Base-by-base conservation (phyloP, 495 filamentous ascomycete genomes). In the Talaromyces liani region DNA sequence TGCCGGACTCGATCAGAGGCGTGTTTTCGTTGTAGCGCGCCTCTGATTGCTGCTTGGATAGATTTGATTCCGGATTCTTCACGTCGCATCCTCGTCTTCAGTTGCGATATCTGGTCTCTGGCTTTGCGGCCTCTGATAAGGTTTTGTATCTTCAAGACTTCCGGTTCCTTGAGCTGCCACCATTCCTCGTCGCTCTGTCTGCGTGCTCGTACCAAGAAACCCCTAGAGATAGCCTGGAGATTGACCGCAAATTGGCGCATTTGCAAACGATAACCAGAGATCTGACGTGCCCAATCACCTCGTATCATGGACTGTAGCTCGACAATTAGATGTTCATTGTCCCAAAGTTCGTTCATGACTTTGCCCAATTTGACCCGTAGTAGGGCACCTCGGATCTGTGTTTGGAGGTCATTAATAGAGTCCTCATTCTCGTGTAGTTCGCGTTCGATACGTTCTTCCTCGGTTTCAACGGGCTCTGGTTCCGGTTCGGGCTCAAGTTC, bases 271-370 rank as follows among this genome's bases (percentile, higher is more conserved):
- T 94, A 95, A 41, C 85, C 83, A 58, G 86, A 80, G 58, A 96
- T 84, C 70, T 96, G 89, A 18, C 93, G 75, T 0, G 86, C 82
- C 81, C 86, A 91, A 65, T 87, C 85, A 29, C 92, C 95, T 65
- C 95, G 84, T 33, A 97, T 84, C 34, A 85, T 84, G 4, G 93
- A 84, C 71, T 99, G 95, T 29, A 99, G 77, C 45, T 94, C 86
- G 34, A 92, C 72, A 16, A 98, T 76, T 70, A 82, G 77, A 12
- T 87, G 83, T 73, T 99, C 95, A 10, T 83, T 83, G 67, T 95
- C 88, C 94, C 95, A 98, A n/a, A 98, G 79, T 31, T 84, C 72
- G 67, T 94, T 89, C 93, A 98, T 97, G 56, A 82, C 82, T 9
- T 89, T 76, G 16, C 92, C 93, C 12, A 97, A 85, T 62, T 82